Evolutionary conservation across 306 rosid genomes (phyloP).

Genomic region (Parietaria judaica): DNA sequence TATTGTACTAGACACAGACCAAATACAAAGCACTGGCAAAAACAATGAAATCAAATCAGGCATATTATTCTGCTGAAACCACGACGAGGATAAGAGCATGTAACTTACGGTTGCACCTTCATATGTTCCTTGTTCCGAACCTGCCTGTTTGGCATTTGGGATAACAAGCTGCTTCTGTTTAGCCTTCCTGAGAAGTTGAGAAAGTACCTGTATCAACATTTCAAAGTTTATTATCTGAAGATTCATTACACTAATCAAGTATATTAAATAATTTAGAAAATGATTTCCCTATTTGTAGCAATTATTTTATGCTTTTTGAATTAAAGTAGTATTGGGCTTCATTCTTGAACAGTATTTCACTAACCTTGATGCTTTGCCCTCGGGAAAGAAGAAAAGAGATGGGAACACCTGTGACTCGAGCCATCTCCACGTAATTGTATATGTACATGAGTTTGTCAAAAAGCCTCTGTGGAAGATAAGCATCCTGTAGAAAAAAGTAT

Average conservation of each 20-base stretch:
- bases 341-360: too few species aligned
- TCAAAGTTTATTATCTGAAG: constrained; percentile 1
- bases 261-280: too few species aligned
- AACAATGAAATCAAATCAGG: neutral
- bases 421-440: constrained; percentile 99
- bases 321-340: too few species aligned
- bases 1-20: too few species aligned
- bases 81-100: neutral
- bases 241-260: neutral
- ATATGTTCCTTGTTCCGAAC: constrained; percentile 93
- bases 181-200: constrained; percentile 99
- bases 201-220: constrained; percentile 61
- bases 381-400: constrained; percentile 91
- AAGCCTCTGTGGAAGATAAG: constrained; percentile 95
- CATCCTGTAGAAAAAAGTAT: constrained; percentile 55
- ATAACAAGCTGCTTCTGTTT: constrained; percentile 78
- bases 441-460: constrained; percentile 89
- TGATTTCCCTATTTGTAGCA: too few species aligned
- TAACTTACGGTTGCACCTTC: constrained; percentile 98
- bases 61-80: neutral
- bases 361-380: constrained; percentile 94
- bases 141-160: constrained; percentile 84
- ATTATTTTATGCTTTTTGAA: too few species aligned
- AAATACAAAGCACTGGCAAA: too few species aligned
- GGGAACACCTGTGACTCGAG: constrained; percentile 98